A percentile compares a stretch with the other conserved stretches of the same genome.
phyloP scores from a whole-genome alignment of 148 eudicot species.

The Chenopodium album region DNA sequence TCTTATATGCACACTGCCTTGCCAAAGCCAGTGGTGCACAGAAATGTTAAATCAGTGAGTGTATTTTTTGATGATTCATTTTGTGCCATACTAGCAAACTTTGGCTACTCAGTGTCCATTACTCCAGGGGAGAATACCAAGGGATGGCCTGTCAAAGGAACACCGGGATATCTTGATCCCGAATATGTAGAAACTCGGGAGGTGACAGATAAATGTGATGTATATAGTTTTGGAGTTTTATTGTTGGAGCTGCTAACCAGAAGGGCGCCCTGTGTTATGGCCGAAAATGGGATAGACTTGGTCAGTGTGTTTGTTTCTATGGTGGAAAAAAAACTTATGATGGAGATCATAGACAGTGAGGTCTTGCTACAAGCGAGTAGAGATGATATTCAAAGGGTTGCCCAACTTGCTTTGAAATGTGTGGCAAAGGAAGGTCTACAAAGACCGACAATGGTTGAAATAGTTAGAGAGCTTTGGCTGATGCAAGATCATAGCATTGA shows the following conservation, averaged over 20 bases:
- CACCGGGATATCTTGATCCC: conserved; percentile 33
- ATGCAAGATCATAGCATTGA: conserved; percentile 1
- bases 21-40: conserved; percentile 30
- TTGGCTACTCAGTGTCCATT: conserved; percentile 7
- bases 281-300: conserved; percentile 21
- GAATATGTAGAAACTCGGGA: conserved; percentile 27
- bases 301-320: conserved; percentile 23
- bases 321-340: conserved; percentile 7
- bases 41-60: conserved; percentile 26
- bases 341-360: conserved; percentile 25
- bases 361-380: conserved; percentile 4
- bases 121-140: conserved; percentile 1
- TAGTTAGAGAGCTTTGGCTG: conserved; percentile 7
- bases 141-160: conserved; percentile 22
- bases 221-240: conserved; percentile 35
- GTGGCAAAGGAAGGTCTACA: conserved; percentile 20
- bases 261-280: conserved; percentile 6
- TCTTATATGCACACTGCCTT: conserved; percentile 34
- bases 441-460: conserved; percentile 31
- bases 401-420: conserved; percentile 26
- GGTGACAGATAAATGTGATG: conserved; percentile 36
- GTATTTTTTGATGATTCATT: conserved; percentile 23
- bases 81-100: conserved; percentile 21
- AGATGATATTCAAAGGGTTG: conserved; percentile 23
- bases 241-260: conserved; percentile 30